phyloP scores from a whole-genome alignment of 2,329 filamentous ascomycete genomes.

The Rhexocercosporidium sp. region DNA sequence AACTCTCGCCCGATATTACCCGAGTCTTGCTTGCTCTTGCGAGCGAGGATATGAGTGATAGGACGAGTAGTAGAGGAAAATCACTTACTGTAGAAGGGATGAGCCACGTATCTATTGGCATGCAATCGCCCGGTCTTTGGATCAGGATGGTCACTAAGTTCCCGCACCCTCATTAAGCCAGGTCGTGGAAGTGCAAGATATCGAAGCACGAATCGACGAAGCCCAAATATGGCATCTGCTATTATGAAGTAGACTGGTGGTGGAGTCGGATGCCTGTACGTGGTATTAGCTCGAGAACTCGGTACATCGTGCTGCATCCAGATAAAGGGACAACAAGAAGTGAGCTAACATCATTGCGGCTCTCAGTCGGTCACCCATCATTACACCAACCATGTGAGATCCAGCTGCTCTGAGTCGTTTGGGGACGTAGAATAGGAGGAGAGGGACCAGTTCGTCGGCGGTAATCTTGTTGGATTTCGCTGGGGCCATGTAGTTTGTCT shows the following conservation, averaged over 20 bases:
- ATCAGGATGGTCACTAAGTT: conserved; percentile 54
- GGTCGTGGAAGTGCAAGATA: conserved; percentile 64
- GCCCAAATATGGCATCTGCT: conserved; percentile 53
- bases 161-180: conserved; percentile 44
- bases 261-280: conserved; percentile 51
- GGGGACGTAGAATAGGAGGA: conserved; percentile 64
- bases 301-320: not conserved
- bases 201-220: conserved; percentile 61
- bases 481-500: conserved; percentile 62
- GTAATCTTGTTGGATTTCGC: conserved; percentile 53
- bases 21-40: too few relatives aligned
- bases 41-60: not conserved
- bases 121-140: conserved; percentile 58
- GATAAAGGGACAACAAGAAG: not conserved
- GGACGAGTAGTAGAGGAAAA: not conserved
- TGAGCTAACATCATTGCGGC: conserved; percentile 65
- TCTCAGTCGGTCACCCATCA: conserved; percentile 69
- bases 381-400: conserved; percentile 56
- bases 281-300: not conserved
- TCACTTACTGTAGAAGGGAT: conserved; percentile 62
- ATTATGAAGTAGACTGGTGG: conserved; percentile 45
- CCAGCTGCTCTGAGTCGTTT: conserved; percentile 51
- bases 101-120: conserved; percentile 58
- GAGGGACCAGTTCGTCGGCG: conserved; percentile 62
- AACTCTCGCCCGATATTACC: too few relatives aligned